phyloP scores from a whole-genome alignment of 2,329 filamentous ascomycete genomes.

The Botrytis deweyae region DNA sequence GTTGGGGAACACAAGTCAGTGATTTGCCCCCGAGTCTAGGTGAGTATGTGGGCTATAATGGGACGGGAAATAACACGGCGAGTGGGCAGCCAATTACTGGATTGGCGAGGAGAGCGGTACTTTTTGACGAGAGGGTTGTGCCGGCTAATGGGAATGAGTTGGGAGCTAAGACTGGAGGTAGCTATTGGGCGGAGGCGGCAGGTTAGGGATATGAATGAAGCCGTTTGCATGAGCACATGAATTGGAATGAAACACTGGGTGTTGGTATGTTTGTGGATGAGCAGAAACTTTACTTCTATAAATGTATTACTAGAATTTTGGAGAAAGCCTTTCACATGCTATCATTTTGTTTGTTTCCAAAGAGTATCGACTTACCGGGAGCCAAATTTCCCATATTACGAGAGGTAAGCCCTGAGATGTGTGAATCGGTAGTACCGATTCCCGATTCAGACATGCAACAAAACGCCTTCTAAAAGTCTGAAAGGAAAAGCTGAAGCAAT shows the following conservation, averaged over 20 bases:
- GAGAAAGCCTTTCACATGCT: background rate
- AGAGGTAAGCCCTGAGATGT: no score
- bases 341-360: background rate
- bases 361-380: background rate
- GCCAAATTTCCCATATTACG: background rate
- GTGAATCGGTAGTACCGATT: background rate
- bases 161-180: slow-evolving; percentile 28
- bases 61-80: slow-evolving; percentile 27
- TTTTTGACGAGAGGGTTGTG: slow-evolving; percentile 24
- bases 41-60: slow-evolving; percentile 34
- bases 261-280: background rate
- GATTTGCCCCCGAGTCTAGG: slow-evolving; percentile 61
- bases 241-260: background rate
- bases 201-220: slow-evolving; percentile 7
- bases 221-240: background rate
- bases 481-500: background rate
- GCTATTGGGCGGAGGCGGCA: slow-evolving; percentile 29
- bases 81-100: slow-evolving; percentile 16
- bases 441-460: no score
- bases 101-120: slow-evolving; percentile 26
- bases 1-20: slow-evolving; percentile 58
- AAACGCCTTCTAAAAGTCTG: background rate
- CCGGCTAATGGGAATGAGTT: slow-evolving; percentile 11
- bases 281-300: background rate
- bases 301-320: background rate